A percentile compares a stretch with the other conserved stretches of the same genome.
Conservation (phyloP, 306 rosid species). For the Chamaecrista fasciculata region DNA sequence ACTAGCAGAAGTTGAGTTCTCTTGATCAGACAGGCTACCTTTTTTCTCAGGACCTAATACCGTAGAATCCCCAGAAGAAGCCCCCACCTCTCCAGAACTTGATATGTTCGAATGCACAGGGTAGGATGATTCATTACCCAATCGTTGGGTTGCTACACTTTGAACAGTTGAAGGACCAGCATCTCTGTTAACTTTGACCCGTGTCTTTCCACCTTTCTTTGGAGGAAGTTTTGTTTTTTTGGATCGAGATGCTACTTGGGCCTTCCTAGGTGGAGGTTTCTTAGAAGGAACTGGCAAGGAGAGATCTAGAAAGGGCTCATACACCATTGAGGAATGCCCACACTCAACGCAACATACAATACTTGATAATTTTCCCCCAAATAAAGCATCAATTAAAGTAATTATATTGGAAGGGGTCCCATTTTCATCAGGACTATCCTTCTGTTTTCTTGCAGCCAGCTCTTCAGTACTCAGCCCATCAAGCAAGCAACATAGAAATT, state of each 20-base stretch:
- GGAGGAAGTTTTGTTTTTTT: slow-evolving; percentile 72
- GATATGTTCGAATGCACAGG: slow-evolving; percentile 35
- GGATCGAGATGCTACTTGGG: slow-evolving; percentile 47
- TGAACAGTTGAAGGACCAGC: slow-evolving; percentile 37
- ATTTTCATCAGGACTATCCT: slow-evolving; percentile 46
- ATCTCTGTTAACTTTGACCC: slow-evolving; percentile 52
- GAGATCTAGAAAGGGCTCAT: slow-evolving; percentile 88
- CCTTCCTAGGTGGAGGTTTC: slow-evolving; percentile 61
- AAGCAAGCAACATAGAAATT: slow-evolving; percentile 77
- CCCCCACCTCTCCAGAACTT: slow-evolving; percentile 32
- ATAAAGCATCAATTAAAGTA: slow-evolving; percentile 71
- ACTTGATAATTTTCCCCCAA: slow-evolving; percentile 91
- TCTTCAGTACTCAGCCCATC: slow-evolving; percentile 87
- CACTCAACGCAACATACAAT: slow-evolving; percentile 78
- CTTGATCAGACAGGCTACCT: slow-evolving; percentile 36
- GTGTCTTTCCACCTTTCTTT: slow-evolving; percentile 59
- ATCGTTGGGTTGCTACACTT: slow-evolving; percentile 41
- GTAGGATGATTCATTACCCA: slow-evolving; percentile 42
- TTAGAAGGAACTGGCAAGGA: slow-evolving; percentile 91
- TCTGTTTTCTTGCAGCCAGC: slow-evolving; percentile 53
- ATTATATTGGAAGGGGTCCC: slow-evolving; percentile 39
- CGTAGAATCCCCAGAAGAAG: slow-evolving; percentile 37
- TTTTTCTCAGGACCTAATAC: slow-evolving; percentile 37
- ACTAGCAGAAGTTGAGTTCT: slow-evolving; percentile 35
- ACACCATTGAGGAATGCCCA: slow-evolving; percentile 81